Conservation (phyloP, 1,139 yeast genomes). For the Debaryomyces fabryi region DNA sequence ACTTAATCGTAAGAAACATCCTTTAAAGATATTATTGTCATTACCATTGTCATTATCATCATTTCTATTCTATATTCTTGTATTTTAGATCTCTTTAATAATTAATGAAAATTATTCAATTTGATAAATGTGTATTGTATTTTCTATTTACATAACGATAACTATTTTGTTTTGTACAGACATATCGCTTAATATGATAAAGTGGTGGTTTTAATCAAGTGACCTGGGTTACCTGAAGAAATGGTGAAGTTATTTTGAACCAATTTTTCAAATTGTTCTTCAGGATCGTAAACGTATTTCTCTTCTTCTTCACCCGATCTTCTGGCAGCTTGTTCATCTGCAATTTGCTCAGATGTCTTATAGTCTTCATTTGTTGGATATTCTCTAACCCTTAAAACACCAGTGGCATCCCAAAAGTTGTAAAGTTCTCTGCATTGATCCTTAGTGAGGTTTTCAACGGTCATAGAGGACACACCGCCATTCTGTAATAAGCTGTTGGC, state of each 20-base stretch:
- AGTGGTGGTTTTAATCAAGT: conserved; percentile 50
- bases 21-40: conserved; percentile 4
- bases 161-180: neutral
- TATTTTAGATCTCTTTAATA: conserved; percentile 8
- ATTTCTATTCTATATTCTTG: conserved; percentile 7
- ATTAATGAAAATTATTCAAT: conserved; percentile 4
- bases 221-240: conserved; percentile 83
- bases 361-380: conserved; percentile 42
- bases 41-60: conserved; percentile 3
- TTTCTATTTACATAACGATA: conserved; percentile 11
- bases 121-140: conserved; percentile 1
- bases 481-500: conserved; percentile 50
- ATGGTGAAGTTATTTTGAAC: conserved; percentile 61
- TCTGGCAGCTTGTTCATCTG: conserved; percentile 17
- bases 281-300: conserved; percentile 21
- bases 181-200: conserved; percentile 23
- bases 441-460: conserved; percentile 53
- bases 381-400: conserved; percentile 49
- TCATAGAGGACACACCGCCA: conserved; percentile 50
- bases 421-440: conserved; percentile 59
- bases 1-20: conserved; percentile 46
- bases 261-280: conserved; percentile 34
- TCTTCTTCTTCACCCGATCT: conserved; percentile 18
- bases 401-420: conserved; percentile 56
- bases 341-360: conserved; percentile 19